phyloP scores from a whole-genome alignment of 208 protist genomes.

The Leptomonas pyrrhocoris region DNA sequence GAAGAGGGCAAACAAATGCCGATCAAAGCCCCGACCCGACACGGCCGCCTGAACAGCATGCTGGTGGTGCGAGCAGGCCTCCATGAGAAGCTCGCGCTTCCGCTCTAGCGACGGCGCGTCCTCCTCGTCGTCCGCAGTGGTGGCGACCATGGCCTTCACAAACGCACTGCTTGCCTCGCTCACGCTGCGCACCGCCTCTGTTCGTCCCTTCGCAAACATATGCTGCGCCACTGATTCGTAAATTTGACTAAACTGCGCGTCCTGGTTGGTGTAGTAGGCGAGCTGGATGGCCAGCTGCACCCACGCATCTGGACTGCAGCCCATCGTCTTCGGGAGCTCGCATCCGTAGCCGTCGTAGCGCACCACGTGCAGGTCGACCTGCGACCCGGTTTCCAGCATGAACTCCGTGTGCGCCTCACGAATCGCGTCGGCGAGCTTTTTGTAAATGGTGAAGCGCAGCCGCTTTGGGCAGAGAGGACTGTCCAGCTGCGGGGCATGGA shows the following conservation, averaged over 20 bases:
- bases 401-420: constrained; percentile 47
- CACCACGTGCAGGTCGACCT: constrained; percentile 65
- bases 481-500: constrained; percentile 22
- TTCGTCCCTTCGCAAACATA: constrained; percentile 71
- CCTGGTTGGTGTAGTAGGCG: constrained; percentile 77
- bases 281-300: constrained; percentile 88
- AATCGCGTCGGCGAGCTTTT: constrained; percentile 49
- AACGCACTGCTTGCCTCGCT: constrained; percentile 51
- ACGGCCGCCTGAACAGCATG: constrained; percentile 59
- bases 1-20: constrained; percentile 90
- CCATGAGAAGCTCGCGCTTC: constrained; percentile 44
- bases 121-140: constrained; percentile 17
- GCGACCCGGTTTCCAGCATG: constrained; percentile 39
- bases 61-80: constrained; percentile 66
- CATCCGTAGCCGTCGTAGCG: constrained; percentile 57
- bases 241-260: constrained; percentile 55
- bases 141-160: constrained; percentile 51
- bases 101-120: constrained; percentile 25
- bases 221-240: constrained; percentile 74
- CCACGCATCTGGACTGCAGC: constrained; percentile 72
- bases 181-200: constrained; percentile 82
- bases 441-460: constrained; percentile 71
- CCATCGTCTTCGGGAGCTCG: constrained; percentile 40
- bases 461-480: constrained; percentile 43
- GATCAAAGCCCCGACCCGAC: constrained; percentile 78